Evolutionary conservation across 2,329 filamentous ascomycete species (phyloP).

Genomic region (Hortaea werneckii): DNA sequence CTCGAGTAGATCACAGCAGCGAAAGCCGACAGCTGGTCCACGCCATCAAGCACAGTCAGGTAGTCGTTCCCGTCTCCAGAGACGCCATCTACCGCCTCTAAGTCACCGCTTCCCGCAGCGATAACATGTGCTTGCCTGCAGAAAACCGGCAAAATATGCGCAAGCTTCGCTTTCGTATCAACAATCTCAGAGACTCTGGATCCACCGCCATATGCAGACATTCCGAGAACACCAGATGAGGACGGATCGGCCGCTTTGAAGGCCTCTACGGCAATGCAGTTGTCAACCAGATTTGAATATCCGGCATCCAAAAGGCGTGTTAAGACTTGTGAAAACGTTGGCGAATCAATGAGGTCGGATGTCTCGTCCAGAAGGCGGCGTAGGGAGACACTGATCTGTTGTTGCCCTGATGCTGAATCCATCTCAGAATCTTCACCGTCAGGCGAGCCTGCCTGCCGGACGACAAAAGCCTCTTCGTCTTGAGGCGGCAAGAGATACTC

Average conservation of each 20-base stretch:
- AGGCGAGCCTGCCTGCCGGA: constrained; percentile 73
- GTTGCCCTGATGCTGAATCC: constrained; percentile 14
- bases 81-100: constrained; percentile 29
- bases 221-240: constrained; percentile 28
- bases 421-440: constrained; percentile 23
- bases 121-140: constrained; percentile 86
- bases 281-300: constrained; percentile 74
- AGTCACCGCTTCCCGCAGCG: constrained; percentile 62
- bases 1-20: constrained; percentile 80
- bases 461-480: constrained; percentile 70
- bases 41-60: constrained; percentile 59
- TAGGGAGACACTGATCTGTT: constrained; percentile 48
- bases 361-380: constrained; percentile 89
- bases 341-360: constrained; percentile 88
- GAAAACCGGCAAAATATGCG: constrained; percentile 80
- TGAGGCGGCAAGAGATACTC: constrained; percentile 69
- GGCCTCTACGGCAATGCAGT: constrained; percentile 66
- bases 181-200: constrained; percentile 41
- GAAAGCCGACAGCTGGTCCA: constrained; percentile 70
- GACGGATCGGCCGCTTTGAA: constrained; percentile 49
- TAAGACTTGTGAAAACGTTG: constrained; percentile 77
- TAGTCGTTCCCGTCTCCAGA: constrained; percentile 37
- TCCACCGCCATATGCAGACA: constrained; percentile 29
- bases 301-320: constrained; percentile 77
- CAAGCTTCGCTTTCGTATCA: constrained; percentile 58